Evolutionary conservation across 2,329 filamentous ascomycete genomes (phyloP).

Genomic region (Alternaria sp.): DNA sequence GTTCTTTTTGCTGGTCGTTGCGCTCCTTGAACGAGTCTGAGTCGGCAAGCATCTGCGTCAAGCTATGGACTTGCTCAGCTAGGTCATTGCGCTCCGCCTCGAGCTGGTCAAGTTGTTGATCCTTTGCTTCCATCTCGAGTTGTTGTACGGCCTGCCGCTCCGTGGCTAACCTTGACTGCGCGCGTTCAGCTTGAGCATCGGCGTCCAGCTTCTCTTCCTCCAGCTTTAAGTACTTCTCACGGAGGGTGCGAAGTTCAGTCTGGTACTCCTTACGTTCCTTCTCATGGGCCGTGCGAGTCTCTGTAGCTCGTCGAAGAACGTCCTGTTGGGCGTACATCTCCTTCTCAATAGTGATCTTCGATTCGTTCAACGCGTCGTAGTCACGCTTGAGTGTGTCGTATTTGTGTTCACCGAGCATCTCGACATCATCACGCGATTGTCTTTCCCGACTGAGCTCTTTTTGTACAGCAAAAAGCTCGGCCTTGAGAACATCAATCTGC

Average conservation of each 20-base stretch:
- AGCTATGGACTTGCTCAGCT: slow-evolving; percentile 79
- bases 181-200: slow-evolving; percentile 80
- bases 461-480: slow-evolving; percentile 83
- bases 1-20: slow-evolving; percentile 93
- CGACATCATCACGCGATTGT: slow-evolving; percentile 92
- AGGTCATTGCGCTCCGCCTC: slow-evolving; percentile 81
- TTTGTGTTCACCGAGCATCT: slow-evolving; percentile 89
- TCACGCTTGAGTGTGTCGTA: slow-evolving; percentile 83
- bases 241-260: slow-evolving; percentile 80
- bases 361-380: slow-evolving; percentile 84
- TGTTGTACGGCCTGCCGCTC: slow-evolving; percentile 81
- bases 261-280: slow-evolving; percentile 90
- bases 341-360: slow-evolving; percentile 97
- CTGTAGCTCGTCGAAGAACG: slow-evolving; percentile 82
- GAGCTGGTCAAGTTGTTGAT: slow-evolving; percentile 77
- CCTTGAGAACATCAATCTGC: slow-evolving; percentile 87
- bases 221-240: slow-evolving; percentile 81
- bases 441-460: slow-evolving; percentile 89
- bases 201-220: slow-evolving; percentile 87
- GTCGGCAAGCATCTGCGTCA: slow-evolving; percentile 86
- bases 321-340: slow-evolving; percentile 97
- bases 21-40: slow-evolving; percentile 89
- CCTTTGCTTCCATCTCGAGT: slow-evolving; percentile 81
- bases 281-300: slow-evolving; percentile 80
- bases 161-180: slow-evolving; percentile 76